Evolutionary conservation across 371 early-diverging fungal species (phyloP).

Genomic region (Mycotypha africana): DNA sequence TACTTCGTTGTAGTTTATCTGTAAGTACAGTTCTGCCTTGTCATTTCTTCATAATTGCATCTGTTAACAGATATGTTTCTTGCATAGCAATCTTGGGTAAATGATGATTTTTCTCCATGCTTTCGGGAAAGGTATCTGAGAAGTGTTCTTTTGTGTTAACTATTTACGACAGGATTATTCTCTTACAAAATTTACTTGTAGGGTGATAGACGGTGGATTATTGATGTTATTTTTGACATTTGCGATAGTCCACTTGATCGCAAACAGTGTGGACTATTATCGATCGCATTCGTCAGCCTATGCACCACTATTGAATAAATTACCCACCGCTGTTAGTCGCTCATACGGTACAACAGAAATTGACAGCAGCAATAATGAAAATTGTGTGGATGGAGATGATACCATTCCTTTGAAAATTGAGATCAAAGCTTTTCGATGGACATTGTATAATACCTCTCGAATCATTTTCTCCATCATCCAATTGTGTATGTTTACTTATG

Average conservation of each 20-base stretch:
- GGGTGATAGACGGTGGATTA: too few relatives aligned
- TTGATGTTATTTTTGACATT: too few relatives aligned
- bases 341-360: constrained; percentile 1
- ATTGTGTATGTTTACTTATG: background rate
- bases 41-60: background rate
- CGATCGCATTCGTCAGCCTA: background rate
- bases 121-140: constrained; percentile 18
- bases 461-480: constrained; percentile 4
- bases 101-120: constrained; percentile 14
- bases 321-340: background rate
- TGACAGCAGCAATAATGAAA: background rate
- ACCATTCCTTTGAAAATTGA: constrained; percentile 2
- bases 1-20: constrained; percentile 4
- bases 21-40: constrained; percentile 3
- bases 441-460: constrained; percentile 6
- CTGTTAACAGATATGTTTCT: background rate
- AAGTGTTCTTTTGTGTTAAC: too few relatives aligned
- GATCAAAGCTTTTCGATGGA: constrained; percentile 4
- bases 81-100: constrained; percentile 11
- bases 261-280: constrained; percentile 2
- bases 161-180: background rate
- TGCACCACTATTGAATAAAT: constrained; percentile 5
- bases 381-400: background rate
- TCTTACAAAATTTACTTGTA: too few relatives aligned
- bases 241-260: background rate